phyloP scores from a whole-genome alignment of 495 filamentous ascomycete genomes.

The Penicillium nucicola region DNA sequence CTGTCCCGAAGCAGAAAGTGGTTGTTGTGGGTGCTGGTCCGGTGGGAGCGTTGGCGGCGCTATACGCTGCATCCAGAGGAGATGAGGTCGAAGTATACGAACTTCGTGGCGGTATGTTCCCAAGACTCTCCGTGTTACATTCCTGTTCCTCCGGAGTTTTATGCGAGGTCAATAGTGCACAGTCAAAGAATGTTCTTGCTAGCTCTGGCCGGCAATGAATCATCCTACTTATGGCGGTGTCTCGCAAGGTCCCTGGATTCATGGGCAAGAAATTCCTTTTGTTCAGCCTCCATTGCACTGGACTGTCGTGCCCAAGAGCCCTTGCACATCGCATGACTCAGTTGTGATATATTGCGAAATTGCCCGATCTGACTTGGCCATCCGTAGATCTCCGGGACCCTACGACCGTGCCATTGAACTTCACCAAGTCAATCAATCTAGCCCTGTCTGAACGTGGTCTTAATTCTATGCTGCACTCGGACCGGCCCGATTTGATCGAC shows the following conservation, averaged over 20 bases:
- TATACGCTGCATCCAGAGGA: conserved; percentile 86
- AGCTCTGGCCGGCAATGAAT: not conserved
- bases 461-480: conserved; percentile 70
- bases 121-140: conserved; percentile 5
- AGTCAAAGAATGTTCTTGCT: not conserved
- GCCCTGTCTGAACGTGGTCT: conserved; percentile 94
- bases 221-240: conserved; percentile 7
- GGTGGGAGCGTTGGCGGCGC: conserved; percentile 84
- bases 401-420: conserved; percentile 83
- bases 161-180: not conserved
- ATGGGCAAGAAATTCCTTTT: not conserved
- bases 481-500: conserved; percentile 62
- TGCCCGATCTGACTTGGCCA: conserved; percentile 11
- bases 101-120: conserved; percentile 74
- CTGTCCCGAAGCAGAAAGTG: conserved; percentile 57
- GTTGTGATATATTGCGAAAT: conserved; percentile 11
- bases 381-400: conserved; percentile 78
- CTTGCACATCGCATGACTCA: not conserved
- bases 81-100: conserved; percentile 95
- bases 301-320: not conserved
- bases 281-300: not conserved
- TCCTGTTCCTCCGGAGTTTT: conserved; percentile 1
- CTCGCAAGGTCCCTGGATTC: conserved; percentile 15
- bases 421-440: conserved; percentile 96
- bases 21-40: conserved; percentile 89